These are phyloP conservation scores for Ophiostoma australiae DNA, from an alignment of 2,329 filamentous ascomycete genomes.

Conservation along the genomic window DNA sequence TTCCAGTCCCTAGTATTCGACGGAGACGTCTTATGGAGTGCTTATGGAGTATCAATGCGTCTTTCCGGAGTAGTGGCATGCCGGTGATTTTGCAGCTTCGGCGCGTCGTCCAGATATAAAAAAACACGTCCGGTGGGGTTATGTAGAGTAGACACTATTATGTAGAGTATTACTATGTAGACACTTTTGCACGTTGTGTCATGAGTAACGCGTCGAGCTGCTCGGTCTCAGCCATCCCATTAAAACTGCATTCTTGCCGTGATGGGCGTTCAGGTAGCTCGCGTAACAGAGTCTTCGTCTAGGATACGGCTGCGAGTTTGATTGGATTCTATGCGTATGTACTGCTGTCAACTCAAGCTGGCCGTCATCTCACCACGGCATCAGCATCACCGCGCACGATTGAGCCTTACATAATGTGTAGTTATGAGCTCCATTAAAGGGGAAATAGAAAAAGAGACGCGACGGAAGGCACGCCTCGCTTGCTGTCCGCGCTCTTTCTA, in stretches of 20 bases:
- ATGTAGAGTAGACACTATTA: background rate
- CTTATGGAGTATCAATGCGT: conserved; percentile 6
- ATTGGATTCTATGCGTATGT: background rate
- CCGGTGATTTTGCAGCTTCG: conserved; percentile 1
- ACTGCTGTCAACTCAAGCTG: background rate
- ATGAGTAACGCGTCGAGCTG: conserved; percentile 3
- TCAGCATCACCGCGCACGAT: background rate
- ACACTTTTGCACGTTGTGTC: background rate
- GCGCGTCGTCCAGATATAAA: background rate
- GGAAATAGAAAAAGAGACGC: conserved; percentile 12
- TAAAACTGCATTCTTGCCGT: background rate
- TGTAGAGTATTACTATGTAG: background rate
- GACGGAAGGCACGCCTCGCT: conserved; percentile 5
- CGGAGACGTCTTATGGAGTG: conserved; percentile 1
- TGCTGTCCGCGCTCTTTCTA: background rate
- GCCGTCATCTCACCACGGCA: background rate
- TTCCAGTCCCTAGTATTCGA: background rate
- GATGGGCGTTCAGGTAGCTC: background rate
- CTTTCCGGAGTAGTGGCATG: background rate
- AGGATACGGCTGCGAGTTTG: background rate
- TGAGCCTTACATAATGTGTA: conserved; percentile 5
- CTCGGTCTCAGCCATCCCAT: background rate
- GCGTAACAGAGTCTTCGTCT: background rate
- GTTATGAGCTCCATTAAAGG: conserved; percentile 12
- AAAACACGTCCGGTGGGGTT: background rate